phyloP scores from a whole-genome alignment of 202 grass and related monocot species.

The Cymbopogon flexuosus region DNA sequence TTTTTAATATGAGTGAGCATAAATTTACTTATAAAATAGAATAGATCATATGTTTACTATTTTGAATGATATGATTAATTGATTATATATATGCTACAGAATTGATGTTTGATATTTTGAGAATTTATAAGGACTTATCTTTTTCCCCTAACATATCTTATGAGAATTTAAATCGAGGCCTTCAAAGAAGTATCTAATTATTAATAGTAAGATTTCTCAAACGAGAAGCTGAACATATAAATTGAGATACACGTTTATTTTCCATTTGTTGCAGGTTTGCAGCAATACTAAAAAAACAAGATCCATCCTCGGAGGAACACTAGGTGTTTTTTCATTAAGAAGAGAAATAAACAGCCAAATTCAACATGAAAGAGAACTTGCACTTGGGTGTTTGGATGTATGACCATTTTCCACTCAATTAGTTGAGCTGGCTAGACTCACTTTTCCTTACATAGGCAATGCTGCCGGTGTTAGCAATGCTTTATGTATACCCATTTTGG shows the following conservation, averaged over 20 bases:
- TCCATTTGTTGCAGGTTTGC: neutral
- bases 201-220: neutral
- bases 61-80: neutral
- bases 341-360: neutral
- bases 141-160: neutral
- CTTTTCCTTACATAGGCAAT: neutral
- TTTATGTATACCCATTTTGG: neutral
- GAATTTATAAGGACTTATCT: neutral
- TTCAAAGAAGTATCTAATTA: neutral
- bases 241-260: neutral
- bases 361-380: neutral
- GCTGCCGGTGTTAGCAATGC: neutral
- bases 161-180: neutral
- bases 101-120: neutral
- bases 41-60: neutral
- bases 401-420: neutral
- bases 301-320: neutral
- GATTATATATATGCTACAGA: neutral
- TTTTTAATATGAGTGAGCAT: neutral
- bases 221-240: neutral
- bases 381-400: neutral
- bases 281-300: neutral
- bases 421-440: neutral
- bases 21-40: neutral
- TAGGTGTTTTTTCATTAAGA: neutral